phyloP scores from a whole-genome alignment of 148 eudicot genomes.

The Drosera capensis region DNA sequence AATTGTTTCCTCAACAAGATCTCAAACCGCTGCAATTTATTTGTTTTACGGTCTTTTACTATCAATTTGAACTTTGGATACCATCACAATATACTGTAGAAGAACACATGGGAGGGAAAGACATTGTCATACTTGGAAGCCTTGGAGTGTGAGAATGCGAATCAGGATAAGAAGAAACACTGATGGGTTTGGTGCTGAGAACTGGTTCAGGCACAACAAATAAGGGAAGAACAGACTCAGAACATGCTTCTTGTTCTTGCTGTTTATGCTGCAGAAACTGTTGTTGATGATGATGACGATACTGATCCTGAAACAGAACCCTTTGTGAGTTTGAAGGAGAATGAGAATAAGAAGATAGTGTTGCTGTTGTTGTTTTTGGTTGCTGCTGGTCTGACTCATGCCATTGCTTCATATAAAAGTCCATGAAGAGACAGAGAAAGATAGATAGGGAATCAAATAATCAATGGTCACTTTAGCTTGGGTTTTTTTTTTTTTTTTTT shows the following conservation, averaged over 20 bases:
- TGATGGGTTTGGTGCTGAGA: conserved; percentile 13
- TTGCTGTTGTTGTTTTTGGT: too few species aligned
- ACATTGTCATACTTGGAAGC: too few species aligned
- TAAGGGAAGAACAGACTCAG: conserved; percentile 40
- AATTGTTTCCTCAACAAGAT: too few species aligned
- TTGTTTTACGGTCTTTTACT: too few species aligned
- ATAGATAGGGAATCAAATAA: background rate
- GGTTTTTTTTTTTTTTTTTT: too few species aligned
- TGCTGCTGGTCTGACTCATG: conserved; percentile 42
- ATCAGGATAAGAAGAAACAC: conserved; percentile 24
- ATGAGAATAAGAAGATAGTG: too few species aligned
- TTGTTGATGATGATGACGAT: conserved; percentile 14
- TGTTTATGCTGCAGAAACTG: too few species aligned
- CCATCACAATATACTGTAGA: too few species aligned
- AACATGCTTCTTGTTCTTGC: conserved; percentile 11
- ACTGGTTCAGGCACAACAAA: conserved; percentile 36
- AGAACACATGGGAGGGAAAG: conserved; percentile 10
- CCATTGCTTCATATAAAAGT: conserved; percentile 66
- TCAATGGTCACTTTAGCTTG: background rate
- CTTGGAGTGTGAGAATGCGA: conserved; percentile 9
- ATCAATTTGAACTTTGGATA: too few species aligned
- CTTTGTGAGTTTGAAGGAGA: conserved; percentile 41
- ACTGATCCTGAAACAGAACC: conserved; percentile 13
- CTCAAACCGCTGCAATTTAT: too few species aligned
- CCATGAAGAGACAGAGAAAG: conserved; percentile 25